A percentile compares a stretch with the other conserved stretches of the same genome.
These are phyloP conservation scores for Avena insularis DNA, from an alignment of 176 grass and related monocot species.

Conservation along the genomic window DNA sequence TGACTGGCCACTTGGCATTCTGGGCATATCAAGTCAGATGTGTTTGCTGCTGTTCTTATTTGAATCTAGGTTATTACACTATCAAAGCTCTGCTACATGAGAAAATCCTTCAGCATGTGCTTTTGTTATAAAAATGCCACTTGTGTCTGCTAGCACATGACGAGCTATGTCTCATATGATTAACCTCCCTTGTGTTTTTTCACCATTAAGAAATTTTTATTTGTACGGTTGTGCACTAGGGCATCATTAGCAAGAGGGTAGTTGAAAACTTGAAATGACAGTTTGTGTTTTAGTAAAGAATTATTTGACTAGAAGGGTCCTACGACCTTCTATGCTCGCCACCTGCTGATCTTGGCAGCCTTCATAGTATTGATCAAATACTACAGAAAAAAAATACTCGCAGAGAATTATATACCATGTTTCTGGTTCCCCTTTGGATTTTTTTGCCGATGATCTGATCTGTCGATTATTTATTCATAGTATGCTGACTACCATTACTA, in stretches of 20 bases:
- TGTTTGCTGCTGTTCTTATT: slow-evolving; percentile 33
- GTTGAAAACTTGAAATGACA: neutral
- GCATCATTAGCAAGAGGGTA: slow-evolving; percentile 1
- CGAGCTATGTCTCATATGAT: slow-evolving; percentile 15
- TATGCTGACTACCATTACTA: neutral
- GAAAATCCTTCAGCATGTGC: slow-evolving; percentile 16
- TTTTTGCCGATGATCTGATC: neutral
- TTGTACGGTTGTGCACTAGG: neutral
- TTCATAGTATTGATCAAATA: slow-evolving; percentile 19
- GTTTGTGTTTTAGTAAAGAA: slow-evolving; percentile 11
- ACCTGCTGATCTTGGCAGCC: neutral
- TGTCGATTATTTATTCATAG: neutral
- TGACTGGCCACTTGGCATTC: slow-evolving; percentile 18
- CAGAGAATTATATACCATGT: slow-evolving; percentile 11
- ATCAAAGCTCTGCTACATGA: neutral
- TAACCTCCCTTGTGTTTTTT: neutral
- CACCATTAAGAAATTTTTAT: neutral
- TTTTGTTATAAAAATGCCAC: slow-evolving; percentile 14
- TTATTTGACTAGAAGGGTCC: slow-evolving; percentile 11
- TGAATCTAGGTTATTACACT: slow-evolving; percentile 27
- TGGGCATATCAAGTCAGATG: slow-evolving; percentile 15
- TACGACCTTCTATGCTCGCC: neutral
- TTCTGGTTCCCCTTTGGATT: slow-evolving; percentile 28
- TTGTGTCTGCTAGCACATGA: neutral
- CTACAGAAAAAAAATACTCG: slow-evolving; percentile 20